Evolutionary conservation across 352 stramenopile species (phyloP).

Genomic region (Pythium dissotocum): DNA sequence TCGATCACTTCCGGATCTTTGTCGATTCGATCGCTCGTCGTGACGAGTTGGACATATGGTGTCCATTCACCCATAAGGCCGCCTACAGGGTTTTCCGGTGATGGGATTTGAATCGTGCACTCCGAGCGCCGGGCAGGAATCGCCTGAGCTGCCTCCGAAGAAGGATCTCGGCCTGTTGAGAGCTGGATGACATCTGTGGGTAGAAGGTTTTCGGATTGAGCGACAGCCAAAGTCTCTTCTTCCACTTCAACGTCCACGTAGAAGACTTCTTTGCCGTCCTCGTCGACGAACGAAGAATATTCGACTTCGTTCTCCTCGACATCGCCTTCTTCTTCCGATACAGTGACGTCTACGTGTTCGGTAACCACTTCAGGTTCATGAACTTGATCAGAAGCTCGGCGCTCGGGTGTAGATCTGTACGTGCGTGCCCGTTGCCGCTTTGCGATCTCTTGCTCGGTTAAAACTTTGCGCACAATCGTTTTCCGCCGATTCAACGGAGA

Average conservation of each 20-base stretch:
- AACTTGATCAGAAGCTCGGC: background rate
- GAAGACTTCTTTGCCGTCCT: slow-evolving; percentile 31
- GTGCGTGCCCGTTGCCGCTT: slow-evolving; percentile 9
- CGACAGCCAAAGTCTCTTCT: slow-evolving; percentile 6
- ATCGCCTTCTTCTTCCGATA: background rate
- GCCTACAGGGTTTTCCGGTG: background rate
- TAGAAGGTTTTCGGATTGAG: background rate
- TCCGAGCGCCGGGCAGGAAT: slow-evolving; percentile 2
- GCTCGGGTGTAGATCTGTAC: background rate
- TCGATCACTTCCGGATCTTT: slow-evolving; percentile 49
- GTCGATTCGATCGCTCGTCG: slow-evolving; percentile 21
- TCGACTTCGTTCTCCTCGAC: background rate
- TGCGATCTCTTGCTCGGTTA: slow-evolving; percentile 39
- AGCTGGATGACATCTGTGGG: background rate
- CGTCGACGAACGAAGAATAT: slow-evolving; percentile 27
- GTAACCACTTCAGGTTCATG: background rate
- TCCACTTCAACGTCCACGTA: slow-evolving; percentile 34
- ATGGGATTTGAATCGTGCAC: slow-evolving; percentile 18
- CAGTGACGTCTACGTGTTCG: background rate
- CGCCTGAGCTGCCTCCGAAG: background rate
- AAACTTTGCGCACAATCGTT: slow-evolving; percentile 40
- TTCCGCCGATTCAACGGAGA: slow-evolving; percentile 28
- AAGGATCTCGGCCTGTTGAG: background rate
- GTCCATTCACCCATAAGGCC: background rate
- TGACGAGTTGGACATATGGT: background rate